Evolutionary conservation across 1,139 yeast genomes (phyloP).

Genomic region (Saccharomyces hybrid): DNA sequence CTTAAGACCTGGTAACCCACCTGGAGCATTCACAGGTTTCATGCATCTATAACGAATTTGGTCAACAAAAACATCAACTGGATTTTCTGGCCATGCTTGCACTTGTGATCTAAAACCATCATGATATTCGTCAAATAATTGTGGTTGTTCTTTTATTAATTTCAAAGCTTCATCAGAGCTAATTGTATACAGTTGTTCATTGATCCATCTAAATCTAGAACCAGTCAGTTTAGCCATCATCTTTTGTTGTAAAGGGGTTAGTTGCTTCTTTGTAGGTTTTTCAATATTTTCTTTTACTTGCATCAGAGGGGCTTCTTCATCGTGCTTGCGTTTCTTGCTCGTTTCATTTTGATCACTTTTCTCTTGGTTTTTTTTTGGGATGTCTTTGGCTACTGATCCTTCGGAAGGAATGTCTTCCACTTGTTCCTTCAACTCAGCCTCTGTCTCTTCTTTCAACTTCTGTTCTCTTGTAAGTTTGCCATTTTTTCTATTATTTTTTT

Average conservation of each 20-base stretch:
- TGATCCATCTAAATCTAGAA: conserved; percentile 94
- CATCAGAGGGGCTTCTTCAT: neutral
- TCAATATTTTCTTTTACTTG: neutral
- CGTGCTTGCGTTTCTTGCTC: conserved; percentile 2
- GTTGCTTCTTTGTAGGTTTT: conserved; percentile 32
- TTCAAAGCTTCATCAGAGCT: conserved; percentile 68
- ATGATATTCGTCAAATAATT: conserved; percentile 87
- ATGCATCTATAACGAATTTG: conserved; percentile 56
- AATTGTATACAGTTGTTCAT: conserved; percentile 86
- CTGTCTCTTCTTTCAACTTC: conserved; percentile 8
- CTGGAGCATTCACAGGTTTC: conserved; percentile 82
- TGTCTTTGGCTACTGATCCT: conserved; percentile 9
- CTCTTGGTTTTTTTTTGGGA: neutral
- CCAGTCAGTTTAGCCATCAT: conserved; percentile 95
- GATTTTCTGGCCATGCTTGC: conserved; percentile 96
- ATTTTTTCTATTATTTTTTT: conserved; percentile 23
- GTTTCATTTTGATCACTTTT: conserved; percentile 3
- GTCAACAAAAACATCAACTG: conserved; percentile 78
- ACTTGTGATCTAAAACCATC: conserved; percentile 93
- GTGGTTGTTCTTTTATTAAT: conserved; percentile 73
- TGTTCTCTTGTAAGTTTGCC: conserved; percentile 4
- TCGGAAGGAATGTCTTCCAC: conserved; percentile 7
- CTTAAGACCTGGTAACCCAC: conserved; percentile 76
- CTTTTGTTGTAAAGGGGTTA: conserved; percentile 89
- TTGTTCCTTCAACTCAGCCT: conserved; percentile 1